Base-by-base conservation (phyloP, 2,329 filamentous ascomycete genomes). In the Fusarium metavorans region DNA sequence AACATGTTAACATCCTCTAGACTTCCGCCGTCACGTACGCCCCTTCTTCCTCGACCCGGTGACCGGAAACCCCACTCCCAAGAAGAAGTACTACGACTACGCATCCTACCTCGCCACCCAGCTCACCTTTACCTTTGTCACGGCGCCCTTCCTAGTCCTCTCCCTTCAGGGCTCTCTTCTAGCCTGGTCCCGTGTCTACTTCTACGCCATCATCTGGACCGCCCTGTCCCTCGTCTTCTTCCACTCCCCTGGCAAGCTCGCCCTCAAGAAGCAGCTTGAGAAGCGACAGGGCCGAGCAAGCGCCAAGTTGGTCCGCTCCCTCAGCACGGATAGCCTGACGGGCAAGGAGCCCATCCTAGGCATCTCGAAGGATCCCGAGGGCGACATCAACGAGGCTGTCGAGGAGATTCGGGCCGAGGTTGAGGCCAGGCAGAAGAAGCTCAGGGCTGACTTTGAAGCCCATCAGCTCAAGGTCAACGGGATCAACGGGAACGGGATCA, bases 31-130 rank as follows among this genome's bases (percentile, higher is more conserved):
- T 64, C 90, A 96, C 79, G 84, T 98, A 68, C 95, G 97, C 2
- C 97, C 97, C 25, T 96, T 99, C 85, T 98, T 99, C 87, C 86
- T 98, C 57, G 92, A 95, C 63, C 90, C 95, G 2, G 90, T 93
- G 73, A 94, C 93, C 39, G 91, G 88, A 72, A 88, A 88, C 63
- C 91, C 93, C 2, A 91, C 91, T 0, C 86, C 91, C 0, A 87
- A 87, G 78, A 99, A 99, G 83, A 90, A 88, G 71, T 96, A 95
- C 85, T 99, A 99, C 84, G 97, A 99, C 80, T 80, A 94, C 58
- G 87, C 91, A 71, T 94, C 93, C 67, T 94, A 90, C 83, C 62
- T 97, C 30, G 87, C 90, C 14, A 98, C 95, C 0, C 95, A 98
- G 81, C 81, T 92, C n/a, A 90, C 91, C 3, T 95, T 98, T 82